A percentile compares a stretch with the other conserved stretches of the same genome.
Evolutionary conservation across 768 basidiomycete genomes (phyloP).

Genomic region (Ramaria sp.): DNA sequence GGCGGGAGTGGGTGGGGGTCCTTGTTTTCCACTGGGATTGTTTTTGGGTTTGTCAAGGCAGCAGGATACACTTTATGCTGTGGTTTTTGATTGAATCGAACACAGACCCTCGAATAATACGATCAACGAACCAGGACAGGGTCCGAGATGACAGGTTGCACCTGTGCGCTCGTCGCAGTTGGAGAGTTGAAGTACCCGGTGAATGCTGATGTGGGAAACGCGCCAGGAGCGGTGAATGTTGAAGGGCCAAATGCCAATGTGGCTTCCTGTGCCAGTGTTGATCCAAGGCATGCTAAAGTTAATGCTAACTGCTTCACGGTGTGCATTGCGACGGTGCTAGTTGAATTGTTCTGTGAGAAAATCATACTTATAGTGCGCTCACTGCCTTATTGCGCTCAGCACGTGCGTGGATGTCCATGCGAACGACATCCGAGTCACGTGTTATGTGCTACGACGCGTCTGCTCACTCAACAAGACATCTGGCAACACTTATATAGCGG

Average conservation of each 20-base stretch:
- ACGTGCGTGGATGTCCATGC: too few relatives aligned
- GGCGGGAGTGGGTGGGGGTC: conserved; percentile 63
- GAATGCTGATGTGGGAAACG: conserved; percentile 57
- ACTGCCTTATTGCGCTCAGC: too few relatives aligned
- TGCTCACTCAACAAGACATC: too few relatives aligned
- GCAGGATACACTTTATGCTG: conserved; percentile 50
- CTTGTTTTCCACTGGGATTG: conserved; percentile 49
- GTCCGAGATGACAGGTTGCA: conserved; percentile 69
- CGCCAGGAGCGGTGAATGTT: conserved; percentile 47
- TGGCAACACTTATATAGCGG: too few relatives aligned
- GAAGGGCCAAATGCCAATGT: conserved; percentile 20
- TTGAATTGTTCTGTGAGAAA: neutral
- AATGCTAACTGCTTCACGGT: neutral
- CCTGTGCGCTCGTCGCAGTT: conserved; percentile 59
- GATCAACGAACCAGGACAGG: conserved; percentile 42
- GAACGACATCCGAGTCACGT: too few relatives aligned
- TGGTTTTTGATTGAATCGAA: conserved; percentile 6
- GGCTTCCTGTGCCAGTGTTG: neutral
- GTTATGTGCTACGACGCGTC: too few relatives aligned
- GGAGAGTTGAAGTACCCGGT: conserved; percentile 61
- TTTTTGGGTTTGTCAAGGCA: conserved; percentile 50
- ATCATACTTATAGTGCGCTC: neutral
- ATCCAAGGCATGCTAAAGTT: neutral
- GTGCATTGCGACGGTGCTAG: neutral
- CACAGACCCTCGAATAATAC: neutral